Percentiles rank a stretch among this genome's conserved stretches.
These are phyloP conservation scores for Chlorella vulgaris DNA, from an alignment of 139 green algal species.

Conservation along the genomic window DNA sequence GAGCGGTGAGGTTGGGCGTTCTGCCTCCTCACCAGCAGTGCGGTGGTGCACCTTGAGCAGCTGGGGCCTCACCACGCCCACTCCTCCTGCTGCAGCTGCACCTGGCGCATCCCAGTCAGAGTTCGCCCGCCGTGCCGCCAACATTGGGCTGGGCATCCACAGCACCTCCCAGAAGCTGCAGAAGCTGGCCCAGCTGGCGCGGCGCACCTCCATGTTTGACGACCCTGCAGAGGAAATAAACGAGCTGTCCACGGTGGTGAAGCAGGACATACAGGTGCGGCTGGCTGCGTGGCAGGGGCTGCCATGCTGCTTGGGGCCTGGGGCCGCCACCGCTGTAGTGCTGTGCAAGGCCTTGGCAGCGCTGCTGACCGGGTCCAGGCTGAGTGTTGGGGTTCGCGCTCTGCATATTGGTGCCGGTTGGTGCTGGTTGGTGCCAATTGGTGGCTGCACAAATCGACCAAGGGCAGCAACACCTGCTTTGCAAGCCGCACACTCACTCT, in stretches of 20 bases:
- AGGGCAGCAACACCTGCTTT: no score
- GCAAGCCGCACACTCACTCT: no score
- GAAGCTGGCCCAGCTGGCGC: conserved; percentile 92
- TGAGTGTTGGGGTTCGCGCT: no score
- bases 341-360: neutral
- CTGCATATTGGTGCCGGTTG: no score
- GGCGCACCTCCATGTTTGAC: conserved; percentile 97
- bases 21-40: no score
- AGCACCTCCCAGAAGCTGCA: conserved; percentile 92
- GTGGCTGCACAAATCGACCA: no score
- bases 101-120: conserved; percentile 65
- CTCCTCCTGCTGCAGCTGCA: no score
- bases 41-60: neutral
- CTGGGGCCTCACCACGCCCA: neutral
- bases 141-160: conserved; percentile 93
- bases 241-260: conserved; percentile 87
- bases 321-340: no score
- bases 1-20: neutral
- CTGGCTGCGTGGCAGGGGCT: conserved; percentile 77
- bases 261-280: conserved; percentile 88
- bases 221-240: conserved; percentile 93
- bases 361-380: no score
- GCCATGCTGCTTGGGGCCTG: neutral
- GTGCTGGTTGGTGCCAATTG: no score
- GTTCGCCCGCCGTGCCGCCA: conserved; percentile 84